Evolutionary conservation across 345 rosid genomes (phyloP), one percentile per base, ranked within the genome.

Genomic region (thale cress (Arabidopsis thaliana)): DNA sequence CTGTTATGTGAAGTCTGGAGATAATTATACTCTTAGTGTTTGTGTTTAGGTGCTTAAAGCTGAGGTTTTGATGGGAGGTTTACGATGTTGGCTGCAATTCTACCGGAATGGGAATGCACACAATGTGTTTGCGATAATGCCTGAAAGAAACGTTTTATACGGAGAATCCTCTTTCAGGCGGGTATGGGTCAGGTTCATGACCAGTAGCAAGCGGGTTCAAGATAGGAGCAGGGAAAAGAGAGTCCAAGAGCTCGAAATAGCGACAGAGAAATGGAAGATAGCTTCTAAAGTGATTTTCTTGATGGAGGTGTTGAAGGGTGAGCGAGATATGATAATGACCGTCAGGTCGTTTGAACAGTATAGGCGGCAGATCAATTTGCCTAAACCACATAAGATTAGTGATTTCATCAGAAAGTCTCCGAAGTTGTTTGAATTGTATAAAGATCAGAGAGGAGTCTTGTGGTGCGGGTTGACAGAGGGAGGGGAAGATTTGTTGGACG

Each of bases 381-480:
- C 94, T 14, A 89, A 83, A 64, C 97, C 91, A 10, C 86, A 89
- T 59, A 86, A 79, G 74, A 53, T 91, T n/a, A 79, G 87, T 3
- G 89, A 89, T 69, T 83, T 91, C 77, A 83, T 93, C 51, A 66
- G 77, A 75, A 91, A 91, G 80, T 88, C 89, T 9, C 94, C 98
- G 0, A 89, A 87, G 80, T 62, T 89, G 79, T 89, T 91, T 42
- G 97, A 91, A 40, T 70, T 93, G 78, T 91, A 85, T 7, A 89
- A 88, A 82, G 96, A 91, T 77, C 82, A 82, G 57, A 86, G 91
- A 12, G 93, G 96, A 59, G 64, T 84, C 34, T 41, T 85, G 68
- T 91, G 96, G 96, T 89, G 96, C 80, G 97, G 97, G 30, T 75
- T 91, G 93, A 86, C 94, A 1, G 78, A 81, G 48, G 85, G 59